Evolutionary conservation across 2,329 filamentous ascomycete species (phyloP), one percentile per base, ranked within the genome.

Genomic region (Microcyclosporella mali): DNA sequence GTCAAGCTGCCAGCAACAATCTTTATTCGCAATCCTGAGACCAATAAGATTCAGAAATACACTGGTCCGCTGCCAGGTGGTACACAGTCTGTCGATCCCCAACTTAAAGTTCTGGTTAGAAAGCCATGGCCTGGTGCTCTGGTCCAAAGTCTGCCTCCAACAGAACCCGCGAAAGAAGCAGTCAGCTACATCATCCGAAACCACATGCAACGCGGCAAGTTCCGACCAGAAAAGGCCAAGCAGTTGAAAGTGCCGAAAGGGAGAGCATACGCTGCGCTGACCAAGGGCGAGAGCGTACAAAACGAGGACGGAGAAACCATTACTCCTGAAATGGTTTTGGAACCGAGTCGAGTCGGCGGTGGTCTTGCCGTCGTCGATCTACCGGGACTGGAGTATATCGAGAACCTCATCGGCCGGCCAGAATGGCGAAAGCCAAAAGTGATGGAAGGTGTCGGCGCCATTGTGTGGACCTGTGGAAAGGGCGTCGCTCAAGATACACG

Each of bases 181-280:
- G 70, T 95, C 54, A 94, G 84, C 45, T 98, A 98, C 64, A 82
- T 98, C 45, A 75, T 94, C 59, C 85, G 87, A 54, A 80, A 79
- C 41, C 79, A 88, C 49, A 72, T 81, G 29, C 75, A 84, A 41
- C 79, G 92, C 41, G 92, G 92, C 40, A 90, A 84, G 57, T 95
- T 98, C 58, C 73, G 86, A 47, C 68, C 78, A 0, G 61, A 74
- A 36, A 78, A 72, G 44, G 90, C 88, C 0, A 72, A 69, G 47
- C 71, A 69, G 19, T 67, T 88, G 2, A 82, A 82, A 1, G 76
- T 97, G 1, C 66, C 68, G 15, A 74, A 70, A 40, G 81, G 78
- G 1, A 61, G 53, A 0, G 69, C 82, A 37, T 94, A 75, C 63
- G 71, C 71, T 28, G 56, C 63, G 10, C 71, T 98, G 33, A 72